A percentile compares a stretch with the other conserved stretches of the same genome.
Evolutionary conservation across 2,329 filamentous ascomycete species (phyloP).

Genomic region (Aspergillus sp.): DNA sequence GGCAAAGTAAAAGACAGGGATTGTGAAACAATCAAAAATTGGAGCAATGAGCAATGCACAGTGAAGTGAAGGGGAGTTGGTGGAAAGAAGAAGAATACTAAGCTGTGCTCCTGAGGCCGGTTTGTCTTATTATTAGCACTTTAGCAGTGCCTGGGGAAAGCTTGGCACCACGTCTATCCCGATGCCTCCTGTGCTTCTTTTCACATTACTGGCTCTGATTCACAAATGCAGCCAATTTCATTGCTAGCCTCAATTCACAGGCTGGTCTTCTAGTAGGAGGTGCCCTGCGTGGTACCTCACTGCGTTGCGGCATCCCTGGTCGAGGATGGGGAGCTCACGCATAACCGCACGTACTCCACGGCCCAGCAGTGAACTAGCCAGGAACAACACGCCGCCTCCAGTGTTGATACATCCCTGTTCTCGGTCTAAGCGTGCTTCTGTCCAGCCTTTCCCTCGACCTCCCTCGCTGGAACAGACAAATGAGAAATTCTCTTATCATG

Average conservation of each 20-base stretch:
- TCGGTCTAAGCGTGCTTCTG: neutral
- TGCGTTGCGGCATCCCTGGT: neutral
- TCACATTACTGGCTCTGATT: neutral
- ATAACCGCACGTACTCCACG: neutral
- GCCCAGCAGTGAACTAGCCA: neutral
- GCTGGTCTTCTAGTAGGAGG: neutral
- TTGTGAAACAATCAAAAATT: slow-evolving; percentile 9
- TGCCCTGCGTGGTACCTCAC: neutral
- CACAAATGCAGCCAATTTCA: neutral
- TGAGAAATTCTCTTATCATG: neutral
- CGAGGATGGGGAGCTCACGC: neutral
- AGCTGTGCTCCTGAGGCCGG: neutral
- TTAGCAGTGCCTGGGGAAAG: slow-evolving; percentile 5
- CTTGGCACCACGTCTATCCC: slow-evolving; percentile 4
- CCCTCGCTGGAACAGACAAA: neutral
- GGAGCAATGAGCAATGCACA: slow-evolving; percentile 4
- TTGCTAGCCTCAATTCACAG: neutral
- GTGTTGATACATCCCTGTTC: neutral
- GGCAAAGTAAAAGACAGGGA: slow-evolving; percentile 9
- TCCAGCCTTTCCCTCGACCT: neutral
- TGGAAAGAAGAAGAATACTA: neutral
- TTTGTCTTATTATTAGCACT: slow-evolving; percentile 6
- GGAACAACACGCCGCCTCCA: neutral
- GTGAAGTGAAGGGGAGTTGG: neutral
- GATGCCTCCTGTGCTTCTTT: neutral